These are phyloP conservation scores for Aspergillus eucalypticola DNA, from an alignment of 2,329 filamentous ascomycete species.

Conservation along the genomic window DNA sequence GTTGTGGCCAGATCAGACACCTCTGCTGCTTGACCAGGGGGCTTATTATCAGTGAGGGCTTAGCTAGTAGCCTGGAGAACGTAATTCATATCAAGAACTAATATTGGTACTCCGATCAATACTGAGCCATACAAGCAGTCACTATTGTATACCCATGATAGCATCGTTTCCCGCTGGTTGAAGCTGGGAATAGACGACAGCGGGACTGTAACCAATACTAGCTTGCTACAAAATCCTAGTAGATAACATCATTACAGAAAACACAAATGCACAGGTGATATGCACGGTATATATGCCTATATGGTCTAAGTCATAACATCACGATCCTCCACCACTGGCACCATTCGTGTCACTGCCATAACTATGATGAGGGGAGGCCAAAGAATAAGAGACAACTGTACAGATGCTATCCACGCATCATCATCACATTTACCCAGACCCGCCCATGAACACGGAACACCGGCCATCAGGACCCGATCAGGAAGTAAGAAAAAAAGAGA, in stretches of 20 bases:
- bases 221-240: no score
- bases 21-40: no score
- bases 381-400: slow-evolving; percentile 19
- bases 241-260: not conserved
- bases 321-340: slow-evolving; percentile 5
- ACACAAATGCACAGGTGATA: not conserved
- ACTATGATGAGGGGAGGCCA: slow-evolving; percentile 4
- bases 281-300: slow-evolving; percentile 15
- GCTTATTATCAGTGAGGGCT: no score
- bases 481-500: slow-evolving; percentile 13
- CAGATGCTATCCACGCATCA: slow-evolving; percentile 12
- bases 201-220: no score
- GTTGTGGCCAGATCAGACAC: no score
- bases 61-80: no score
- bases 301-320: slow-evolving; percentile 21
- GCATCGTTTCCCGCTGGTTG: no score
- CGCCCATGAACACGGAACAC: not conserved
- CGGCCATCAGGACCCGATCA: not conserved
- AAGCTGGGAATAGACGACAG: no score
- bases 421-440: not conserved
- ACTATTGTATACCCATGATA: no score
- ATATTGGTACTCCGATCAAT: no score
- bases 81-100: no score
- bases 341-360: not conserved
- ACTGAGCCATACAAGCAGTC: no score